phyloP scores from a whole-genome alignment of 2,329 filamentous ascomycete genomes.

The Fusarium sarcochroum region DNA sequence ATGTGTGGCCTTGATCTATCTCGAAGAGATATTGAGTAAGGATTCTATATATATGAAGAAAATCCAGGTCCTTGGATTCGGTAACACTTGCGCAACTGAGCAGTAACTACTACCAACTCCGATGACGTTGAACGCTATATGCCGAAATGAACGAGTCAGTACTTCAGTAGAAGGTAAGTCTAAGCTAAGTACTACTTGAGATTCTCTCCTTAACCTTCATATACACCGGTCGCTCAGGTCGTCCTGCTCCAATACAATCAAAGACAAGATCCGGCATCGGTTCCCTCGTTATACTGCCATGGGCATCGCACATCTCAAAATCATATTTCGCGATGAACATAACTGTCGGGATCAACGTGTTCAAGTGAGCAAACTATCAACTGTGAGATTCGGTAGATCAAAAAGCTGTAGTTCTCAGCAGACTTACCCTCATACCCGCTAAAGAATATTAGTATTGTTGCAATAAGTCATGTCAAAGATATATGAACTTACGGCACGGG shows the following conservation, averaged over 20 bases:
- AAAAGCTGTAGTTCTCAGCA: background rate
- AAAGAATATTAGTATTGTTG: no score
- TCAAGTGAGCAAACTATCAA: background rate
- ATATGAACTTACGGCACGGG: constrained; percentile 11
- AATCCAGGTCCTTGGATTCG: no score
- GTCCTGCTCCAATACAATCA: background rate
- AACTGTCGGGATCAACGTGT: background rate
- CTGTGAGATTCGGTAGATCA: background rate
- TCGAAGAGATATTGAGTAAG: no score
- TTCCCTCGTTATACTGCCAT: background rate
- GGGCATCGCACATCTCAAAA: background rate
- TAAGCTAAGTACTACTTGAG: background rate
- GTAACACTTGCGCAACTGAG: no score
- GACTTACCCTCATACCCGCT: constrained; percentile 14
- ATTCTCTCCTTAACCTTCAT: background rate
- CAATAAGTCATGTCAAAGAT: background rate
- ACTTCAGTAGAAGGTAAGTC: no score
- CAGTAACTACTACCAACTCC: no score
- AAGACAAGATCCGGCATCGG: background rate
- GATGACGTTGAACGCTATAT: no score
- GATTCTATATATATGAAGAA: no score
- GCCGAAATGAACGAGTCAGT: no score
- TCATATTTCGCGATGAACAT: background rate
- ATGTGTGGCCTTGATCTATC: no score
- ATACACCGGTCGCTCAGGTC: background rate